Conservation (phyloP, 441 rosid species). For the Flueggea neowawraea region DNA sequence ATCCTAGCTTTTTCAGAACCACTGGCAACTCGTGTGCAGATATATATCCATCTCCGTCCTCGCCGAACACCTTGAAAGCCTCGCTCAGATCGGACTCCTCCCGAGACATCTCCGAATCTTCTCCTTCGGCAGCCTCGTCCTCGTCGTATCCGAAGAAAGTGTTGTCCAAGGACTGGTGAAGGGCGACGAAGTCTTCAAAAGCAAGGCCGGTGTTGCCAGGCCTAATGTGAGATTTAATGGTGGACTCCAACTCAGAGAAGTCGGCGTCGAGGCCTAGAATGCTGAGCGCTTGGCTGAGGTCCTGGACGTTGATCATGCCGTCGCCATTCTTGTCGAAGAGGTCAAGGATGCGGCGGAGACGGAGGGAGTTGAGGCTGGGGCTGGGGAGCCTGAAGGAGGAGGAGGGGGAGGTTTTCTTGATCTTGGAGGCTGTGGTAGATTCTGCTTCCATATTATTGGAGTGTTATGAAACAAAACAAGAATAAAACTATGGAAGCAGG, state of each 20-base stretch:
- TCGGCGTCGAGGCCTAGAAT: conserved; percentile 75
- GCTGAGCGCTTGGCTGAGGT: conserved; percentile 58
- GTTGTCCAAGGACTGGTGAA: conserved; percentile 61
- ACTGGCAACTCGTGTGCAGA: conserved; percentile 70
- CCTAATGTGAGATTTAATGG: conserved; percentile 47
- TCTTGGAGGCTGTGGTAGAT: conserved; percentile 1
- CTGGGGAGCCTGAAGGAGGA: conserved; percentile 64
- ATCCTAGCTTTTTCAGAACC: conserved; percentile 68
- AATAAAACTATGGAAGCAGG: too few relatives aligned
- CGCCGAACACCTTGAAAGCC: conserved; percentile 96
- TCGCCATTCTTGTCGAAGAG: conserved; percentile 84
- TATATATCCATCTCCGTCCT: conserved; percentile 80
- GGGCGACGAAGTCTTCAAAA: conserved; percentile 56
- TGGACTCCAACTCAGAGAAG: conserved; percentile 55
- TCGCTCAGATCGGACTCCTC: conserved; percentile 72
- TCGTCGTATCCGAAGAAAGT: not conserved
- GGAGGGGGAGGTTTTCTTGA: conserved; percentile 17
- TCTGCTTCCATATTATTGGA: conserved; percentile 21
- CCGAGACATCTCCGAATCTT: conserved; percentile 15
- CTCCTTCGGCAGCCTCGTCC: too few relatives aligned
- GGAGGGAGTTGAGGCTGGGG: conserved; percentile 82
- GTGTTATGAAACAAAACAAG: too few relatives aligned
- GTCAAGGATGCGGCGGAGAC: conserved; percentile 82
- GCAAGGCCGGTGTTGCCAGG: conserved; percentile 55
- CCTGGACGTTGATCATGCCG: conserved; percentile 55